Evolutionary conservation across 2,329 filamentous ascomycete genomes (phyloP), one percentile per base, ranked within the genome.

Genomic region (Dactylellina haptotyla): DNA sequence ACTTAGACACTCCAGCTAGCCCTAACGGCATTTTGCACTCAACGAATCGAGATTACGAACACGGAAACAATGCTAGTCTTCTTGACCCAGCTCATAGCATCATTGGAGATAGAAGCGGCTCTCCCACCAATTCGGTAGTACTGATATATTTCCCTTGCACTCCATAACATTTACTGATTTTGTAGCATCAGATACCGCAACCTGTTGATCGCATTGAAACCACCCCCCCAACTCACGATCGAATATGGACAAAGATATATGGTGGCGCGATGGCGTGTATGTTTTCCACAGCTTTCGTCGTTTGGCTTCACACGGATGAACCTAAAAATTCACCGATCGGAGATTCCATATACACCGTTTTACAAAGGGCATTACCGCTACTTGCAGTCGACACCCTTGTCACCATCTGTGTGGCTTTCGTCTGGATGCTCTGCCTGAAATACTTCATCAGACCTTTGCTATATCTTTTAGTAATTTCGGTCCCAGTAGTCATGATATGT

Each of bases 241-340:
- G 89, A 3, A 96, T 98, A 82, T 99, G 95, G 85, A 92, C 91
- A 2, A 93, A 92, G 82, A 85, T 97, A 45, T 99, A 93, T 80
- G 83, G 96, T 51, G 95, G 98, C 77, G 88, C 88, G 32, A 83
- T 96, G 59, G 93, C 91, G 48, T 90, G 90, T 39, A 86, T 98
- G 79, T 87, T 98, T 78, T 91, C 94, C 10, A 94, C 93, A 0
- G 96, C 93, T 78, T 88, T 97, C 75, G 85, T 99, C 12, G 90
- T 97, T 23, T 96, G 91, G 84, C 85, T 99, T 41, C 92, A 98
- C 79, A 98, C 94, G 8, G 76, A 1, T 88, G 90, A 16, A 83
- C 89, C 0, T 89, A 90, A 3, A 83, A 83, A 59, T 84, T 85
- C 62, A 90, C 90, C 79, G 86, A 86, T 96, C 65, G 94, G 93